Evolutionary conservation across 2,329 filamentous ascomycete genomes (phyloP).

Genomic region (Diatrype stigma): DNA sequence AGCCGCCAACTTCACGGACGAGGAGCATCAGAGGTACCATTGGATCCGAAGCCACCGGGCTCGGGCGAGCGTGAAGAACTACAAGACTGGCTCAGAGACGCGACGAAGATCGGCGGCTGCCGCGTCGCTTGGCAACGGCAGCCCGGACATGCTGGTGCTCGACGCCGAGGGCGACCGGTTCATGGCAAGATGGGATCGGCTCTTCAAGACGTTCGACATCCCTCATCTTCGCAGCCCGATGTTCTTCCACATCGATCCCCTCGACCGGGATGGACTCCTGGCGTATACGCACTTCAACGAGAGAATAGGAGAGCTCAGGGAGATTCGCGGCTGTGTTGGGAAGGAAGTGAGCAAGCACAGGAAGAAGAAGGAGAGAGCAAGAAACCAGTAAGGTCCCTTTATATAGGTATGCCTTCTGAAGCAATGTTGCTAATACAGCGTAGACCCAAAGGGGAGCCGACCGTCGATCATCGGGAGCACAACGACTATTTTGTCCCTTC

Average conservation of each 20-base stretch:
- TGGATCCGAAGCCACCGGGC: slow-evolving; percentile 66
- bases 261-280: slow-evolving; percentile 68
- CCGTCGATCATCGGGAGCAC: slow-evolving; percentile 61
- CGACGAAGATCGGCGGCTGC: slow-evolving; percentile 27
- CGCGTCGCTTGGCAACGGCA: slow-evolving; percentile 11
- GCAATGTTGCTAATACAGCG: slow-evolving; percentile 4
- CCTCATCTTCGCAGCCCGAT: slow-evolving; percentile 71
- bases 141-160: slow-evolving; percentile 54
- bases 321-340: slow-evolving; percentile 71
- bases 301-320: slow-evolving; percentile 59
- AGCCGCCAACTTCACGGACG: slow-evolving; percentile 76
- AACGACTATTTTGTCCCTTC: slow-evolving; percentile 68
- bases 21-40: slow-evolving; percentile 76
- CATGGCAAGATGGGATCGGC: slow-evolving; percentile 67
- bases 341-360: slow-evolving; percentile 79
- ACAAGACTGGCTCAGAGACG: slow-evolving; percentile 34
- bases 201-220: slow-evolving; percentile 67
- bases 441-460: slow-evolving; percentile 42
- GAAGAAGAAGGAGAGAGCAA: slow-evolving; percentile 51
- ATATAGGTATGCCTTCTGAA: background rate
- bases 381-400: slow-evolving; percentile 40
- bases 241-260: slow-evolving; percentile 78
- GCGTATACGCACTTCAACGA: slow-evolving; percentile 61
- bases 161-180: slow-evolving; percentile 61
- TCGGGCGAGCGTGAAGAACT: slow-evolving; percentile 54